phyloP scores from a whole-genome alignment of 179 eudicot species.

The Silene noctiflora region DNA sequence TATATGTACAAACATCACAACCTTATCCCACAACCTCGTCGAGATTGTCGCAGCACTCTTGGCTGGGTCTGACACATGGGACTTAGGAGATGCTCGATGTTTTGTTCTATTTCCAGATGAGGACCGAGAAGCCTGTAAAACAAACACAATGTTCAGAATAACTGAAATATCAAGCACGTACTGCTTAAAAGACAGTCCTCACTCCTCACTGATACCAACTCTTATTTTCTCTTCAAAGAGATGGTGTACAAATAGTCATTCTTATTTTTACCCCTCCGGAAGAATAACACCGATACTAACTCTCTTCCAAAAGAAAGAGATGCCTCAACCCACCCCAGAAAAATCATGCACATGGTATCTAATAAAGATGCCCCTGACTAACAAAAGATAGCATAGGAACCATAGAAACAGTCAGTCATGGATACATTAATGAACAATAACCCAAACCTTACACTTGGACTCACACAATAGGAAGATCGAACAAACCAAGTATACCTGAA shows the following conservation, averaged over 20 bases:
- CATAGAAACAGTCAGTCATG: too few relatives aligned
- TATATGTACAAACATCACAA: conserved; percentile 18
- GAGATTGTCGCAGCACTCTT: conserved; percentile 30
- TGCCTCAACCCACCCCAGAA: conserved; percentile 11
- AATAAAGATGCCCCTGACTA: neutral
- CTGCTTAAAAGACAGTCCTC: neutral
- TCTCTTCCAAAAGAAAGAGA: neutral
- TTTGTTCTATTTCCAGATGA: conserved; percentile 57
- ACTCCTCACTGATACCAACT: neutral
- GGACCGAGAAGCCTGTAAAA: conserved; percentile 38
- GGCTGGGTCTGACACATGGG: conserved; percentile 42
- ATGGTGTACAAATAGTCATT: neutral
- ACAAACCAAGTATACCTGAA: neutral
- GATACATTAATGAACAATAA: neutral
- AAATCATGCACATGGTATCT: neutral
- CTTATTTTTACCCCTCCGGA: neutral
- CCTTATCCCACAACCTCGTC: conserved; percentile 75
- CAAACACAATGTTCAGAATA: conserved; percentile 14
- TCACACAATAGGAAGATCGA: neutral
- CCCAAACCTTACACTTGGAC: neutral
- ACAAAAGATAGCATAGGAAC: too few relatives aligned
- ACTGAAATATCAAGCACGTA: neutral
- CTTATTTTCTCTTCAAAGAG: neutral
- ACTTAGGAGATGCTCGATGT: conserved; percentile 57
- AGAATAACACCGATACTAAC: neutral